Evolutionary conservation across 1,284 basidiomycete species (phyloP), one percentile per base, ranked within the genome.

Genomic region (Microbotryomycetes sp.): DNA sequence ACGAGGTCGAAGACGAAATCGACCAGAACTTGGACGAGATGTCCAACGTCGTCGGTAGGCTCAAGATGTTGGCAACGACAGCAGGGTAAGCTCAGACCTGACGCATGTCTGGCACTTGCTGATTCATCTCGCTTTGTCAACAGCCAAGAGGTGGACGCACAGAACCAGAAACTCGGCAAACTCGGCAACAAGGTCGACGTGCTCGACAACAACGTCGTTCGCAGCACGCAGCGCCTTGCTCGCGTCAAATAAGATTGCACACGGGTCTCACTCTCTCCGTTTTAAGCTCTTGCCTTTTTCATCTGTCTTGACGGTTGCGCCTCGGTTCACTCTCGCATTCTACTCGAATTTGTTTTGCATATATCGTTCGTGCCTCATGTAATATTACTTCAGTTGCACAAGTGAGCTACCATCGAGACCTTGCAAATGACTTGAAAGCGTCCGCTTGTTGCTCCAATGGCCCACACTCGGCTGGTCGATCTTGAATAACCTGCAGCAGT

Each of bases 11-110:
- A 70, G 79, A 82, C 64, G 82, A 93, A 74, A 74, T 97, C 26
- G 94, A 97, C 71, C 83, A 85, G 67, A 97, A 98, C 75, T 77
- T 99, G 54, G 85, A 91, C 74, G 91, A 97, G 76, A 90, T 96
- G 62, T 79, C 83, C 49, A 85, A 86, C 60, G 82, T 89, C 53
- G 85, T 89, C 3, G 88, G 86, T 76, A 80, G 87, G 57, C 81
- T 99, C 68, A 94, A 92, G 77, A 83, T 85, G 27, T 78, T 97
- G 26, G 90, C 89, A 3, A 81, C 81, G 65, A 86, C 90, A 7
- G 91, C 91, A 85, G 85, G 88, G 31, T 80, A 86, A 24, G 15
- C 18, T n/a, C 23, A n/a, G 50, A 11, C 68, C 41, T 73, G 35
- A 18, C 35, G 60, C 74, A 74, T 55, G 52, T 62, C 18, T 66